A percentile compares a stretch with the other conserved stretches of the same genome.
These are phyloP conservation scores for Posidonia australis DNA, from an alignment of 106 monocot species.

Conservation along the genomic window DNA sequence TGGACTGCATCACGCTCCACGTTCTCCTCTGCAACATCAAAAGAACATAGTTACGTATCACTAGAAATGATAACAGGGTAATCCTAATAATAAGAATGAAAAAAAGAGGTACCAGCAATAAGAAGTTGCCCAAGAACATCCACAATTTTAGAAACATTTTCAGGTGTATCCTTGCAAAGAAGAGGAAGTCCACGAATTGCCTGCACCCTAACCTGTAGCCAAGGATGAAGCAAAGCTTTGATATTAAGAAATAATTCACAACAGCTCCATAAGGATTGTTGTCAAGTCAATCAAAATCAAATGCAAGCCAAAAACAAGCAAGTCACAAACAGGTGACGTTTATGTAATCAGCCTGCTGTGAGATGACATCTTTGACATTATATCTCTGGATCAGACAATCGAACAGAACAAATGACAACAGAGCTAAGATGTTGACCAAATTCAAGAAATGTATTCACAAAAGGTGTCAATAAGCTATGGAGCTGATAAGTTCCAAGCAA, in stretches of 20 bases:
- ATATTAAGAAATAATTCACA: neutral
- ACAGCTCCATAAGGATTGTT: neutral
- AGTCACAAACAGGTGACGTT: too few relatives aligned
- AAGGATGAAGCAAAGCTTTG: neutral
- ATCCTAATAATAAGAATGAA: neutral
- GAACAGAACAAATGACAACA: neutral
- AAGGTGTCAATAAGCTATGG: neutral
- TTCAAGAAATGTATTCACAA: neutral
- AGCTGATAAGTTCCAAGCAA: neutral
- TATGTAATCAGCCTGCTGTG: neutral
- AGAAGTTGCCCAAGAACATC: slow-evolving; percentile 93
- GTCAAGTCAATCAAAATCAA: too few relatives aligned
- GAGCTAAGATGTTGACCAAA: neutral
- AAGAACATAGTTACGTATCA: neutral
- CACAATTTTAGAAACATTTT: slow-evolving; percentile 87
- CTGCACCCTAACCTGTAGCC: slow-evolving; percentile 78
- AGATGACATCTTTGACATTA: neutral
- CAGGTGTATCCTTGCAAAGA: slow-evolving; percentile 93
- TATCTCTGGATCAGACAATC: neutral
- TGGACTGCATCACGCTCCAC: slow-evolving; percentile 99
- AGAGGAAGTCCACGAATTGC: slow-evolving; percentile 95
- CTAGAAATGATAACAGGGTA: neutral
- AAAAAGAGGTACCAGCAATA: slow-evolving; percentile 41
- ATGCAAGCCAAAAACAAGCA: too few relatives aligned
- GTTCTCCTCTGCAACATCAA: slow-evolving; percentile 66